phyloP scores from a whole-genome alignment of 495 filamentous ascomycete species.

The Talaromyces liani region DNA sequence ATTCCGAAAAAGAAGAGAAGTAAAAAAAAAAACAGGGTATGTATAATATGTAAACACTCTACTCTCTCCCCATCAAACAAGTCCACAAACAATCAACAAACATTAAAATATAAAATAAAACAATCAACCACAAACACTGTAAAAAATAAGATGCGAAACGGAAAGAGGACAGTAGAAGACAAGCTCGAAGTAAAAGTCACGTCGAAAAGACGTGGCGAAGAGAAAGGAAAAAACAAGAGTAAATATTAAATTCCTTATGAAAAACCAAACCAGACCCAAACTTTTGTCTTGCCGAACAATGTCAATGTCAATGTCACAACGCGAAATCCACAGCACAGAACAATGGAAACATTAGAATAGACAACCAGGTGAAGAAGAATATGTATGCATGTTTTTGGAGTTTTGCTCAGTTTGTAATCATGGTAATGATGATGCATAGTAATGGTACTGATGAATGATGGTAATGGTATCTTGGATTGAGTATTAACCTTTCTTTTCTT shows the following conservation, averaged over 20 bases:
- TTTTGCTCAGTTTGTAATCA: neutral
- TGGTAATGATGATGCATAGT: neutral
- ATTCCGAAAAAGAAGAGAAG: no score
- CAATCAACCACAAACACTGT: no score
- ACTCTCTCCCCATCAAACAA: no score
- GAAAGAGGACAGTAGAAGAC: neutral
- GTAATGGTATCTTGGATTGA: slow-evolving; percentile 1
- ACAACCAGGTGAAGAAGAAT: neutral
- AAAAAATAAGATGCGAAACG: no score
- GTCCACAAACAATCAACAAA: no score
- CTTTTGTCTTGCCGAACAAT: slow-evolving; percentile 8
- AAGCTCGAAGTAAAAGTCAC: neutral
- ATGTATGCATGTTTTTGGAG: neutral
- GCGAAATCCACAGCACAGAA: neutral
- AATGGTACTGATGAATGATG: neutral
- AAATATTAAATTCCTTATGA: slow-evolving; percentile 6
- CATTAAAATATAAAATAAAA: neutral
- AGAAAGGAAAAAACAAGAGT: neutral
- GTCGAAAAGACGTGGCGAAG: neutral
- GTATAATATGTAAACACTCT: no score
- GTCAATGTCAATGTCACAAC: neutral
- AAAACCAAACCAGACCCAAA: slow-evolving; percentile 7
- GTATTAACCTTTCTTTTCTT: neutral
- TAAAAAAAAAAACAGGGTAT: no score
- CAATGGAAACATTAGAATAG: neutral